These are phyloP conservation scores for Cercospora sp. DNA, from an alignment of 2,329 filamentous ascomycete genomes.

Conservation along the genomic window DNA sequence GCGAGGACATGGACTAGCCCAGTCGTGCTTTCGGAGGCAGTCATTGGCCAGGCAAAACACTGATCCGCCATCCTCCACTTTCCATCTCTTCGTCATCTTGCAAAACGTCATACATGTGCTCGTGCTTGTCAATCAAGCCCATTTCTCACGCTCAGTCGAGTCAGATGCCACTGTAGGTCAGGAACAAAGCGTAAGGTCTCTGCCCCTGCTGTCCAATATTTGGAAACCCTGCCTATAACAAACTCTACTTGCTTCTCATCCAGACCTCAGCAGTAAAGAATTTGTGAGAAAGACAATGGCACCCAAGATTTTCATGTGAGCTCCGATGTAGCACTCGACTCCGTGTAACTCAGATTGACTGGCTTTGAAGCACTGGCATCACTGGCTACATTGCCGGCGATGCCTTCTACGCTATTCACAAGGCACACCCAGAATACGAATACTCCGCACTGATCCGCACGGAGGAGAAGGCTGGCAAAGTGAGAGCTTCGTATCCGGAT, in stretches of 20 bases:
- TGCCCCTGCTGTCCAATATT: conserved; percentile 1
- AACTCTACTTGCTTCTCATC: conserved; percentile 17
- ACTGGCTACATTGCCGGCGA: conserved; percentile 51
- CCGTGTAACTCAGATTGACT: conserved; percentile 3
- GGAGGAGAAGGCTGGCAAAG: conserved; percentile 49
- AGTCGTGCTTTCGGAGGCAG: background rate
- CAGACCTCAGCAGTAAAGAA: conserved; percentile 1
- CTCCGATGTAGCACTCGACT: background rate
- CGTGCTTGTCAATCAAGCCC: conserved; percentile 9
- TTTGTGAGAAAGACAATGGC: conserved; percentile 22
- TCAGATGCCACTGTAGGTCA: background rate
- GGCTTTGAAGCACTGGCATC: conserved; percentile 31
- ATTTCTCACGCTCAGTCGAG: conserved; percentile 5
- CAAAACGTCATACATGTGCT: conserved; percentile 2
- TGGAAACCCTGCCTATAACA: conserved; percentile 9
- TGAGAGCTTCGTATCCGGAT: conserved; percentile 38
- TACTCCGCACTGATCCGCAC: conserved; percentile 53
- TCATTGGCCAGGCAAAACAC: conserved; percentile 1
- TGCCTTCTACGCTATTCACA: conserved; percentile 46
- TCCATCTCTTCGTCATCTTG: conserved; percentile 1
- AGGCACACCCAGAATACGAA: conserved; percentile 52
- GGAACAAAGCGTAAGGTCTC: background rate
- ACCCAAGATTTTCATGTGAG: conserved; percentile 36
- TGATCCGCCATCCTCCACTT: conserved; percentile 3
- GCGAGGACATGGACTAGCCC: background rate